Base-by-base conservation (phyloP, 176 grass and related monocot species). In the Typha latifolia region DNA sequence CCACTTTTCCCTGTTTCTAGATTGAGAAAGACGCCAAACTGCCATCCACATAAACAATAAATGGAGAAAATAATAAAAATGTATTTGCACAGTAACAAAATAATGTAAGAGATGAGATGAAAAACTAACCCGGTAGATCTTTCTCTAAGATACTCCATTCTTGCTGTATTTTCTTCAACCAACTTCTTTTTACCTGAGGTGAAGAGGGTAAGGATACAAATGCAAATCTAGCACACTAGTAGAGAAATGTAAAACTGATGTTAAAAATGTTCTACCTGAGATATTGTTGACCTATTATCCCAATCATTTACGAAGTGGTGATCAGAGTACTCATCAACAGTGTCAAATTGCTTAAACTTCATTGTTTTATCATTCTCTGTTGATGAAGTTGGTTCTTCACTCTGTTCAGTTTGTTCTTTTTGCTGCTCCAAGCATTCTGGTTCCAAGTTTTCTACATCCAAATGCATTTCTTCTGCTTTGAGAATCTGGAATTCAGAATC, bases 131-230 rank as follows among this genome's bases (percentile, higher is more conserved):
- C 70, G 92, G 79, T 49, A 99, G 72, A 80, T 93, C 82, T 48
- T 85, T 90, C 66, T 90, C 79, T 72, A 99, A 74, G 70, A 93
- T 84, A 66, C 56, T 64, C 94, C 94, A 99, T 80, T 99, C 94
- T 49, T 90, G 86, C 49, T 85, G 94, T 27, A 99, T 77, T 75
- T 80, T 99, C 83, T 90, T 93, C 64, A 90, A 32, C 94, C 94
- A 99, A 70, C 72, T 69, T 87, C 82, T 99, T 71, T 84, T 90
- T 70, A 86, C 80, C 88, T 99, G 81, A 71, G 26, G 0, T 74
- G 16, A 70, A 64, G 37, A 66, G 5, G 37, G 71, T 72, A 19
- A n/a, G 18, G 7, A 32, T 71, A 64, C 20, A 59, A 21, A 59
- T 59, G 20, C 53, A 59, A 16, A 16, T 4, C n/a, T 19, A 59